Evolutionary conservation across 2,329 filamentous ascomycete species (phyloP), one percentile per base, ranked within the genome.

Genomic region (Ophiostoma himal-ulmi): DNA sequence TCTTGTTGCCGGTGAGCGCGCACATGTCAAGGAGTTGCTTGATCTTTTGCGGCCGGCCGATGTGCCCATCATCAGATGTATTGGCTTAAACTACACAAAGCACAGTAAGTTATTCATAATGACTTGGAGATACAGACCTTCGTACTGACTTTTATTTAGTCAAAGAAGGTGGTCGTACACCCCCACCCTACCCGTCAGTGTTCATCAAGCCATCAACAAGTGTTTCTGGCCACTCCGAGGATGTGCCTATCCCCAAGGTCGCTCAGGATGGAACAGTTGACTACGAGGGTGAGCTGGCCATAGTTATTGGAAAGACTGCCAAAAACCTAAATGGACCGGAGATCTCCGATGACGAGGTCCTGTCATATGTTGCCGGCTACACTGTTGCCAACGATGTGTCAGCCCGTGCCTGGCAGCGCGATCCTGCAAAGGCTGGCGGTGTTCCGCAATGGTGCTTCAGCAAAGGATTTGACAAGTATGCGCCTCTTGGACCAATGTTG

Each of bases 41-140:
- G 83, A 84, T 0, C 86, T 86, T 0, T 75, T 89, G 41, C 79
- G 81, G 0, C 77, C 76, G 11, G 76, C 78, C 2, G 84, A 88
- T 68, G 83, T 88, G 0, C 83, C 85, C 0, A 85, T 87, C 62
- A 75, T 89, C 3, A 78, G 85, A 26, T 89, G 86, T 73, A 82
- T 88, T 14, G 87, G 86, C 0, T 75, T 89, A 37, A 88, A 89
- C 74, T 88, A 88, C 74, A 81, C 82, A 54, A 87, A 84, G 69
- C 86, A 89, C 74, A 85, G 17, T 64, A 64, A 20, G 60, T 17
- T 64, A 13, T 34, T 17, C 7, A 57, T 13, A 14, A 26, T 13
- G 2, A 13, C 11, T 3, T 37, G 22, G 1, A 10, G 17, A 8
- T 17, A 37, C 14, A 3, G 17, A 39, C 5, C 11, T 5, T 11